These are phyloP conservation scores for Paramecium bursaria DNA, from an alignment of 73 alveolate genomes.

Conservation along the genomic window DNA sequence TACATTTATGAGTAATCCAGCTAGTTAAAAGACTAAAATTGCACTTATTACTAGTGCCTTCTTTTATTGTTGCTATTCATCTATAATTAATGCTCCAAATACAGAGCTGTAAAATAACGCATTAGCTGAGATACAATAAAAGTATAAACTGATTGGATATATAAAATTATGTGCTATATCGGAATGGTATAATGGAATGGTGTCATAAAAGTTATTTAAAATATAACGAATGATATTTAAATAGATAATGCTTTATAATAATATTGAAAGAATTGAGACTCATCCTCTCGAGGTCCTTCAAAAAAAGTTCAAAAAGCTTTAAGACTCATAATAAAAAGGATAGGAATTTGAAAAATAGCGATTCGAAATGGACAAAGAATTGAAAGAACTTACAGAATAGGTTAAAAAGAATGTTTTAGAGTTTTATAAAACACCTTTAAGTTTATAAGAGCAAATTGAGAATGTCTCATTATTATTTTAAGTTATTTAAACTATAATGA, in stretches of 20 bases:
- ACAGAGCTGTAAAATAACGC: slow-evolving; percentile 4
- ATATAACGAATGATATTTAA: slow-evolving; percentile 2
- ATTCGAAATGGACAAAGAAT: neutral
- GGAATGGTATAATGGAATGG: slow-evolving; percentile 33
- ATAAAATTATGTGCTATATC: slow-evolving; percentile 36
- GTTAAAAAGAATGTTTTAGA: neutral
- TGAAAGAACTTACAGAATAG: neutral
- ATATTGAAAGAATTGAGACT: slow-evolving; percentile 24
- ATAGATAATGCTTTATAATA: neutral
- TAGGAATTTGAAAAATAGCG: neutral
- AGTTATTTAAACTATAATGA: slow-evolving; percentile 6
- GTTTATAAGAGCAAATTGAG: neutral
- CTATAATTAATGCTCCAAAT: slow-evolving; percentile 33
- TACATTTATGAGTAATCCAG: neutral
- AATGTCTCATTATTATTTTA: neutral
- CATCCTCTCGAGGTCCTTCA: neutral
- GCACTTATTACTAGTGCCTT: slow-evolving; percentile 44
- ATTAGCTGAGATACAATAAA: slow-evolving; percentile 32
- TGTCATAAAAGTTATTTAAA: slow-evolving; percentile 20
- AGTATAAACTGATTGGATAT: slow-evolving; percentile 8
- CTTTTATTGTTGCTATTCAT: slow-evolving; percentile 26
- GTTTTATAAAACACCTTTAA: neutral
- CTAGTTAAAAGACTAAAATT: neutral
- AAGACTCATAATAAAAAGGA: neutral
- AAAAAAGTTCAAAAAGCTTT: slow-evolving; percentile 1